These are phyloP conservation scores for Xerocomus spinulosus DNA, from an alignment of 768 basidiomycete species.

Conservation along the genomic window DNA sequence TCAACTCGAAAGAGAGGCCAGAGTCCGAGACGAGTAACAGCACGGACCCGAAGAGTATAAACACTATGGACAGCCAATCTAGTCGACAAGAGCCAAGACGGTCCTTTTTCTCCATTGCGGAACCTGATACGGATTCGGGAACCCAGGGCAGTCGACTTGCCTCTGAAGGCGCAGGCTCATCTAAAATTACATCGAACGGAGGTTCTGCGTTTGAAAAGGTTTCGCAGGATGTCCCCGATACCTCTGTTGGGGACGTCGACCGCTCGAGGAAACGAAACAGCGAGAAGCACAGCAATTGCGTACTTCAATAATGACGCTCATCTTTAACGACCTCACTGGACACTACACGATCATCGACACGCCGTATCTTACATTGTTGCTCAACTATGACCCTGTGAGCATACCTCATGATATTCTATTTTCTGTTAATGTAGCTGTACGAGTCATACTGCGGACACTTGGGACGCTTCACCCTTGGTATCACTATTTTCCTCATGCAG, in stretches of 20 bases:
- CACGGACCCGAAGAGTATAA: constrained; percentile 54
- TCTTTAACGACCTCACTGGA: neutral
- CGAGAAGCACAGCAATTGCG: constrained; percentile 25
- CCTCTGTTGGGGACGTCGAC: constrained; percentile 11
- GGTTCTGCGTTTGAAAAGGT: constrained; percentile 5
- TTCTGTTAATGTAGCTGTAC: constrained; percentile 16
- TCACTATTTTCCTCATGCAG: neutral
- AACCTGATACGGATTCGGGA: constrained; percentile 25
- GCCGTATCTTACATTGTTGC: neutral
- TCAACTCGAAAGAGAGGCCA: constrained; percentile 43
- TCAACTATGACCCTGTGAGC: neutral
- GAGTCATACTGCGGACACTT: constrained; percentile 5
- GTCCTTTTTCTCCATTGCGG: constrained; percentile 33
- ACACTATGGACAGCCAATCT: constrained; percentile 46
- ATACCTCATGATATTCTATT: constrained; percentile 16
- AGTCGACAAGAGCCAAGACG: constrained; percentile 36
- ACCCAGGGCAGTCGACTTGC: constrained; percentile 11
- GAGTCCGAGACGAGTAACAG: constrained; percentile 57
- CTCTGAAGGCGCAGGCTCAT: constrained; percentile 19
- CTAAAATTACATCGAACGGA: constrained; percentile 12
- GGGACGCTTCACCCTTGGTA: neutral
- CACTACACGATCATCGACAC: constrained; percentile 3
- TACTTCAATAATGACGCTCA: constrained; percentile 20
- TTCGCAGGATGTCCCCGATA: constrained; percentile 9
- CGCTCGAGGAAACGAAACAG: constrained; percentile 27